Evolutionary conservation across 2,329 filamentous ascomycete genomes (phyloP), one percentile per base, ranked within the genome.

Genomic region (Coniochaeta hoffmannii): DNA sequence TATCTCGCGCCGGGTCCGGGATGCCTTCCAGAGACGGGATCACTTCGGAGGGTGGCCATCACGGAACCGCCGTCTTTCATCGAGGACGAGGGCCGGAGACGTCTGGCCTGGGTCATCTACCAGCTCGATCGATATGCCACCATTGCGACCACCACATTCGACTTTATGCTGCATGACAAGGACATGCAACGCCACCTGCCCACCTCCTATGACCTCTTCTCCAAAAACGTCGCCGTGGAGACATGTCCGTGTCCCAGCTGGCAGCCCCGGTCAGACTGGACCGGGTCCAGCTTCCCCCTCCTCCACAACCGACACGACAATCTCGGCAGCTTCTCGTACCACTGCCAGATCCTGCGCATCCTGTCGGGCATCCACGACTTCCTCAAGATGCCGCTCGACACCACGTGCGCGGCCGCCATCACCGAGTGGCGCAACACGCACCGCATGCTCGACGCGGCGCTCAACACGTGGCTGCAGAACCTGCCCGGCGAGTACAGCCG

Each of bases 101-200:
- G 73, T 2, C 61, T 75, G 0, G 74, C 71, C 53, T 76, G 73
- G 73, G 74, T 76, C 69, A 71, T 75, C 0, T 76, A 75, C 50
- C 66, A 74, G 12, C 66, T 76, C 9, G 73, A 76, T 55, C 66
- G 73, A 38, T 76, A 76, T 38, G 70, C 73, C 1, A 74, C 73
- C 0, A 69, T 76, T 36, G 71, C 71, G 5, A 72, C 72, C 1
- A 70, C 69, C 0, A 69, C 65, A 0, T 71, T 73, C 55, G 71
- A 75, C 56, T 76, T 75, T 55, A 69, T 72, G 57, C 67, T 76
- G 34, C 69, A 71, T 26, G 72, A 74, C 38, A 61, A 57, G 8
- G 66, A 67, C 54, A 73, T 73, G 66, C 68, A 67, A n/a, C 65
- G 73, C 1, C 64, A 73, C 3, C 63, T 76, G 4, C 73, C 73